A percentile compares a stretch with the other conserved stretches of the same genome.
phyloP scores from a whole-genome alignment of 2,329 filamentous ascomycete species.

The Talaromyces sp. region DNA sequence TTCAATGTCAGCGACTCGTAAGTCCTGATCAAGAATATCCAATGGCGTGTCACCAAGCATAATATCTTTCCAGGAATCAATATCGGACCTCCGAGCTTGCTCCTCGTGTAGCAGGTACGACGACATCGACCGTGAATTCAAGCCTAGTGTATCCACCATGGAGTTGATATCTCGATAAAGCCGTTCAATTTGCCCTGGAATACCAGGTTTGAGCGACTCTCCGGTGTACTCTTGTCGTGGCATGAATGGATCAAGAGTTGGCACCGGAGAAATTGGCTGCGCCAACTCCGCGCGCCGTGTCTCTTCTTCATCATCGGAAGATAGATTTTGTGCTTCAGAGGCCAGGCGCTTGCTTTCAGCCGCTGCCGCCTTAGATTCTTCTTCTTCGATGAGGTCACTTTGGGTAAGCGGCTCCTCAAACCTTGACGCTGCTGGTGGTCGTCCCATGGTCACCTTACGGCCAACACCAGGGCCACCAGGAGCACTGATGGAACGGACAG shows the following conservation, averaged over 20 bases:
- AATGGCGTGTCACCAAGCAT: slow-evolving; percentile 54
- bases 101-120: slow-evolving; percentile 50
- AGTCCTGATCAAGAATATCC: slow-evolving; percentile 66
- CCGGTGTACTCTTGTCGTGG: slow-evolving; percentile 44
- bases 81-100: background rate
- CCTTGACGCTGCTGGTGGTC: slow-evolving; percentile 5
- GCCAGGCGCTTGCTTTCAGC: slow-evolving; percentile 27
- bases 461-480: slow-evolving; percentile 33
- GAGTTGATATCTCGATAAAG: slow-evolving; percentile 54
- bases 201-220: slow-evolving; percentile 40
- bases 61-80: slow-evolving; percentile 38
- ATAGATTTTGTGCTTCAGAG: slow-evolving; percentile 32
- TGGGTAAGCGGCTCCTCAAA: slow-evolving; percentile 12
- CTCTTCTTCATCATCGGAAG: slow-evolving; percentile 46
- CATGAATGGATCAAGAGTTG: slow-evolving; percentile 44
- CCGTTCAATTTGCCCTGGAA: slow-evolving; percentile 46
- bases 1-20: slow-evolving; percentile 71
- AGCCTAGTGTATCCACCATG: slow-evolving; percentile 88
- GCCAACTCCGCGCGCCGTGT: slow-evolving; percentile 41
- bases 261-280: slow-evolving; percentile 37
- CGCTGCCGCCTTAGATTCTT: slow-evolving; percentile 24
- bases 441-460: slow-evolving; percentile 26
- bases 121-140: slow-evolving; percentile 68
- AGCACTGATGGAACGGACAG: slow-evolving; percentile 33
- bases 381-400: slow-evolving; percentile 22